Percentiles rank a stretch among this genome's conserved stretches.
These are phyloP conservation scores for Pezicula neosporulosa DNA, from an alignment of 2,329 filamentous ascomycete species.

Conservation along the genomic window DNA sequence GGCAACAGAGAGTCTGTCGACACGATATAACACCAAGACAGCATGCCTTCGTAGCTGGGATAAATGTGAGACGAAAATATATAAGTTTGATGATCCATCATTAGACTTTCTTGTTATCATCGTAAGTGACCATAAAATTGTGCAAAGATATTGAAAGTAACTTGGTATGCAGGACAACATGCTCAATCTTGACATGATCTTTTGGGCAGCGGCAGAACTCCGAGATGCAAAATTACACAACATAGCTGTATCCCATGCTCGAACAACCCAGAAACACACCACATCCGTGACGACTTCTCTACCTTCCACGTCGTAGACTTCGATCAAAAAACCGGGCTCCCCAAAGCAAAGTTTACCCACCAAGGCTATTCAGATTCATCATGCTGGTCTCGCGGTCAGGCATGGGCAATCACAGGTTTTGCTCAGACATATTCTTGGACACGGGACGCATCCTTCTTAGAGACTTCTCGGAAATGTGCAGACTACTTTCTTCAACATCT, in stretches of 20 bases:
- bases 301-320: constrained; percentile 44
- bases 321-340: constrained; percentile 34
- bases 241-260: constrained; percentile 36
- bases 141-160: too few species aligned
- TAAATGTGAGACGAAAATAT: constrained; percentile 34
- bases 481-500: constrained; percentile 41
- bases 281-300: constrained; percentile 35
- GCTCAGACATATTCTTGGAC: constrained; percentile 45
- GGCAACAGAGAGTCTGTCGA: constrained; percentile 33
- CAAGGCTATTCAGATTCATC: constrained; percentile 41
- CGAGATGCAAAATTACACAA: constrained; percentile 27
- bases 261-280: constrained; percentile 33
- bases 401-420: constrained; percentile 46
- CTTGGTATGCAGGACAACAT: constrained; percentile 30
- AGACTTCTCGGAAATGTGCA: constrained; percentile 38
- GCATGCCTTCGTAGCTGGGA: constrained; percentile 41
- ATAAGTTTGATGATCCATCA: constrained; percentile 31
- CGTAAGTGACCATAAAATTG: constrained; percentile 16
- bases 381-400: constrained; percentile 45
- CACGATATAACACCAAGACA: constrained; percentile 31
- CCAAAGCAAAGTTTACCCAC: constrained; percentile 41
- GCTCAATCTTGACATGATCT: constrained; percentile 40
- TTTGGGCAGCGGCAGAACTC: constrained; percentile 34
- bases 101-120: constrained; percentile 39
- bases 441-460: constrained; percentile 35